Conservation (phyloP, 23 red algal species). For the Chondrus crispus region DNA sequence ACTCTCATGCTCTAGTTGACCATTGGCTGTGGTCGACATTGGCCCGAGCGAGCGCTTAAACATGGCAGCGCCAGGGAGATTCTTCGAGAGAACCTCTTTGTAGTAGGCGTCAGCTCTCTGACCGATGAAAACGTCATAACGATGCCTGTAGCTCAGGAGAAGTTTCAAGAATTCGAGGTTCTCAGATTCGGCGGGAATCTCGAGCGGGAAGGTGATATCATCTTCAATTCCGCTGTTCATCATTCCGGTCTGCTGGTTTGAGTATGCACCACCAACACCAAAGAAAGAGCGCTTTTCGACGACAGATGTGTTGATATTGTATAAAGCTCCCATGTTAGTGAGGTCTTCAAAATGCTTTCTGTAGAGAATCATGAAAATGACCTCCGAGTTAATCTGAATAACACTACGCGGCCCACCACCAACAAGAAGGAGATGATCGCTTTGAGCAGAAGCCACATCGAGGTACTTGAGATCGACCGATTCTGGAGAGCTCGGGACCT, state of each 20-base stretch:
- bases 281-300: slow-evolving; percentile 16
- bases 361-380: slow-evolving; percentile 29
- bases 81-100: background rate
- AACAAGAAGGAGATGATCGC: background rate
- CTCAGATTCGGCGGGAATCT: background rate
- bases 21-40: background rate
- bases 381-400: slow-evolving; percentile 31
- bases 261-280: slow-evolving; percentile 13
- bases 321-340: slow-evolving; percentile 3
- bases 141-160: slow-evolving; percentile 32
- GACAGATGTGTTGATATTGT: slow-evolving; percentile 1
- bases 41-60: slow-evolving; percentile 8
- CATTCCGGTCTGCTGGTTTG: slow-evolving; percentile 7
- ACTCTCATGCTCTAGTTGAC: background rate
- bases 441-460: background rate
- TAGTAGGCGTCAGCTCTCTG: background rate
- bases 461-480: too few relatives aligned
- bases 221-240: slow-evolving; percentile 30
- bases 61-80: slow-evolving; percentile 38
- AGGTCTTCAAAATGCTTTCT: slow-evolving; percentile 18
- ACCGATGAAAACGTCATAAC: slow-evolving; percentile 11
- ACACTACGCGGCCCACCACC: slow-evolving; percentile 44
- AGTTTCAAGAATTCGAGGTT: background rate
- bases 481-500: too few relatives aligned
- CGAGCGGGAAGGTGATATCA: slow-evolving; percentile 13